Percentiles rank a stretch among this genome's conserved stretches.
phyloP scores from a whole-genome alignment of 208 protist species.

The Crithidia brevicula region DNA sequence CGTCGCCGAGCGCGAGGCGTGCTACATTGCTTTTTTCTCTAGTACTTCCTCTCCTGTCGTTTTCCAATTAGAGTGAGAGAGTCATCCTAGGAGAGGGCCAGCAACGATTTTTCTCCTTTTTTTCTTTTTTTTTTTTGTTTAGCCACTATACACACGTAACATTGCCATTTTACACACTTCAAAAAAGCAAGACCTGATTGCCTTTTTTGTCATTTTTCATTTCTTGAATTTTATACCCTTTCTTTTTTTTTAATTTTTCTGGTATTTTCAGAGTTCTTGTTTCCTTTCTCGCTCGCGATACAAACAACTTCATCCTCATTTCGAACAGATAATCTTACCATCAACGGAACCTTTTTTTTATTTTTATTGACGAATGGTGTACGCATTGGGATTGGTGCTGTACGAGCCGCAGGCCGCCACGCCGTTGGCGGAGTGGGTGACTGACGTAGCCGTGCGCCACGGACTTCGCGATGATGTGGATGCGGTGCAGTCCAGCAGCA shows the following conservation, averaged over 20 bases:
- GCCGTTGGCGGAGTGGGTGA: constrained; percentile 41
- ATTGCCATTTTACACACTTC: not conserved
- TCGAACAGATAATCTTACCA: constrained; percentile 10
- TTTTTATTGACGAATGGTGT: constrained; percentile 1
- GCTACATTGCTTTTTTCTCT: no score
- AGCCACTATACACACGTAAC: not conserved
- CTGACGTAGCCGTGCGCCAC: constrained; percentile 9
- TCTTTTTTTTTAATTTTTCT: constrained; percentile 1
- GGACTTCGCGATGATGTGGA: constrained; percentile 26
- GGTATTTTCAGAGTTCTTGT: not conserved
- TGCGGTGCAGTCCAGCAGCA: constrained; percentile 4
- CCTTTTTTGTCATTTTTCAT: not conserved
- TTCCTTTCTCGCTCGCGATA: no score
- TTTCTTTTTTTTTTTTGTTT: not conserved
- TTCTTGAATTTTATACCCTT: not conserved
- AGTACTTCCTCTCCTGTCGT: no score
- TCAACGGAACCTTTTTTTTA: constrained; percentile 8
- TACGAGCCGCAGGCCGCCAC: constrained; percentile 42
- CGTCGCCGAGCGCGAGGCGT: no score
- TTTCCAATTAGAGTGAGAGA: no score
- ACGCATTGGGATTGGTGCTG: constrained; percentile 38
- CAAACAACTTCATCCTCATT: no score
- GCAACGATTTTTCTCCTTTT: no score
- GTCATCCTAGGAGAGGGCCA: no score
- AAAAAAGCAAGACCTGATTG: not conserved